Percentiles rank a stretch among this genome's conserved stretches.
These are phyloP conservation scores for Chytriomyces sp. DNA, from an alignment of 192 early-diverging fungal species.

Conservation along the genomic window DNA sequence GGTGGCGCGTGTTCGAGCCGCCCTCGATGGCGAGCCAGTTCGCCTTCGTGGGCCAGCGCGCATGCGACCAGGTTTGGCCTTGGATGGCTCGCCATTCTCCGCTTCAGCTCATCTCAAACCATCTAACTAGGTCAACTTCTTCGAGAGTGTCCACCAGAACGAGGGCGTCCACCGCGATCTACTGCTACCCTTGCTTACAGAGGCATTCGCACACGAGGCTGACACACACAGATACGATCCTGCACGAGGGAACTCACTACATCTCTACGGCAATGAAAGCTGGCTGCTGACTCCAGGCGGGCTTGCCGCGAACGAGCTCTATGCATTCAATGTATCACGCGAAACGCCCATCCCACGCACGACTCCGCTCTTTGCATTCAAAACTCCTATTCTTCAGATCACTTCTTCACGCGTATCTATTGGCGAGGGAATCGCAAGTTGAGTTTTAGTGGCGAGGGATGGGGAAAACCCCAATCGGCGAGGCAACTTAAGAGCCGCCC, in stretches of 20 bases:
- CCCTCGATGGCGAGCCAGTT: not conserved
- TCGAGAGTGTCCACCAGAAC: conserved; percentile 16
- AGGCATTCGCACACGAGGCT: not conserved
- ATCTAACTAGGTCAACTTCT: conserved; percentile 19
- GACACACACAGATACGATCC: conserved; percentile 8
- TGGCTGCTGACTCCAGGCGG: conserved; percentile 18
- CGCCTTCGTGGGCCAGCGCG: not conserved
- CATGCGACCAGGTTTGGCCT: not conserved
- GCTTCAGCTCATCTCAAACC: not conserved
- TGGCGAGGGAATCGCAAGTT: not conserved
- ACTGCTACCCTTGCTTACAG: not conserved
- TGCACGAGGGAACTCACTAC: conserved; percentile 1
- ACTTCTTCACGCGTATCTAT: not conserved
- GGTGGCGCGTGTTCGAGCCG: not conserved
- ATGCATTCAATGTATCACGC: not conserved
- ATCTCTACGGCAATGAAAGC: not conserved
- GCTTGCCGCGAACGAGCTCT: conserved; percentile 14
- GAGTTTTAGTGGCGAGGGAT: not conserved
- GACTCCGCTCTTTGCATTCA: conserved; percentile 1
- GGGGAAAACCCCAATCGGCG: not conserved
- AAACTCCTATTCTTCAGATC: conserved; percentile 27
- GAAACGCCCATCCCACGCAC: not conserved
- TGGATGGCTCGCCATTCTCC: not conserved
- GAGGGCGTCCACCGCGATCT: conserved; percentile 14
- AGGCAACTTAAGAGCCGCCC: not conserved